These are phyloP conservation scores for Colletotrichum liaoningense DNA, from an alignment of 2,329 filamentous ascomycete species.

Conservation along the genomic window DNA sequence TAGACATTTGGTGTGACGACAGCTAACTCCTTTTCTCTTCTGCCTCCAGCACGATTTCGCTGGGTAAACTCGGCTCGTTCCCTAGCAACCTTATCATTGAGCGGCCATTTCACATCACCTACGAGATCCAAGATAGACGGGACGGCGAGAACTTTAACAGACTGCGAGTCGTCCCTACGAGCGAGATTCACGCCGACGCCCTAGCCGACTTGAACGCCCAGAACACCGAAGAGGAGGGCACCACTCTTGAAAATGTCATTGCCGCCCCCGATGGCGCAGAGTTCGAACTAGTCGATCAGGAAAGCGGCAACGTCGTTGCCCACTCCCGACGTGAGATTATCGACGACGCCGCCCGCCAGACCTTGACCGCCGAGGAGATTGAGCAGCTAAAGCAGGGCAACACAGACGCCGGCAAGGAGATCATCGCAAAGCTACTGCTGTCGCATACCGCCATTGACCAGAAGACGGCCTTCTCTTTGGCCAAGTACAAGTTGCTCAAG, in stretches of 20 bases:
- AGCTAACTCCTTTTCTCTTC: background rate
- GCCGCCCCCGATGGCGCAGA: conserved; percentile 52
- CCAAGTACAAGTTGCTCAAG: conserved; percentile 96
- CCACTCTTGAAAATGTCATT: conserved; percentile 56
- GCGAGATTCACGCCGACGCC: conserved; percentile 86
- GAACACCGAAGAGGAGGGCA: conserved; percentile 47
- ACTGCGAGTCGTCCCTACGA: conserved; percentile 81
- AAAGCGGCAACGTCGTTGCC: conserved; percentile 58
- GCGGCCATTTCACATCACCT: conserved; percentile 92
- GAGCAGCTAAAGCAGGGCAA: conserved; percentile 81
- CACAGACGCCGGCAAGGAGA: conserved; percentile 83
- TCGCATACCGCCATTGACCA: conserved; percentile 92
- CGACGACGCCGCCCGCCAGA: conserved; percentile 76
- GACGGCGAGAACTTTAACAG: conserved; percentile 73
- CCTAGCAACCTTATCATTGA: conserved; percentile 89
- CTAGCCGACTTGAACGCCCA: conserved; percentile 61
- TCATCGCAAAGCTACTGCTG: conserved; percentile 92
- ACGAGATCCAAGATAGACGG: conserved; percentile 82
- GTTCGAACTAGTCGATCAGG: conserved; percentile 54
- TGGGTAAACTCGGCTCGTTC: conserved; percentile 94
- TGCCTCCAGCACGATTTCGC: conserved; percentile 76
- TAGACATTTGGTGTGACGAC: background rate
- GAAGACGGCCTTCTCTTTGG: conserved; percentile 92
- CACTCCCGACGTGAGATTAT: conserved; percentile 70
- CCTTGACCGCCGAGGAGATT: conserved; percentile 79